Evolutionary conservation across 2,329 filamentous ascomycete species (phyloP).

Genomic region (Orbilia quercus): DNA sequence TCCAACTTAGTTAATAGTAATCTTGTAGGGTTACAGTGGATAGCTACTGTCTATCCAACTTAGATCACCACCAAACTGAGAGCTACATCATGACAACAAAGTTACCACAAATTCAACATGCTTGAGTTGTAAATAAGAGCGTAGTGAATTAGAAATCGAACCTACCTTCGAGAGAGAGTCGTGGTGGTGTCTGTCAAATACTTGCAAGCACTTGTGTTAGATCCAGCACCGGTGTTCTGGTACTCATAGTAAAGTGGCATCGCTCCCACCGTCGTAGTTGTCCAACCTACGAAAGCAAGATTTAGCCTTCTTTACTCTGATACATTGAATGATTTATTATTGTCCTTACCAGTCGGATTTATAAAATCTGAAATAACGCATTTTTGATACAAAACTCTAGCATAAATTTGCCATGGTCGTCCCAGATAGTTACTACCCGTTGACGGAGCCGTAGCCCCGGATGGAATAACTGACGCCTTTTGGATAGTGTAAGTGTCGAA

Average conservation of each 20-base stretch:
- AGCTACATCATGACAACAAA: too few species aligned
- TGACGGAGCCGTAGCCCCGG: slow-evolving; percentile 61
- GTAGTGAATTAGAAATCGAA: too few species aligned
- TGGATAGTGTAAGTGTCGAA: slow-evolving; percentile 68
- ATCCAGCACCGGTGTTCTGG: neutral
- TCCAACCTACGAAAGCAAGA: neutral
- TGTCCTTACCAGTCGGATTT: slow-evolving; percentile 70
- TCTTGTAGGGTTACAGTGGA: too few species aligned
- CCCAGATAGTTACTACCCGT: slow-evolving; percentile 67
- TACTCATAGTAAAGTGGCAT: slow-evolving; percentile 1
- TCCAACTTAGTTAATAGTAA: too few species aligned
- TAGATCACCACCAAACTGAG: too few species aligned
- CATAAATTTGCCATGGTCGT: slow-evolving; percentile 67
- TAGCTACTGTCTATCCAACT: too few species aligned
- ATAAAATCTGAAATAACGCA: slow-evolving; percentile 69
- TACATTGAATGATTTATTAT: neutral
- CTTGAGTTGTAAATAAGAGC: too few species aligned
- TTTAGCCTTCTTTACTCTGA: neutral
- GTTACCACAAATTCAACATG: too few species aligned
- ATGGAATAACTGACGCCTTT: slow-evolving; percentile 62
- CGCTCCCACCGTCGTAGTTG: neutral
- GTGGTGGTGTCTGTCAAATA: neutral
- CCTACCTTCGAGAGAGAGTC: slow-evolving; percentile 3
- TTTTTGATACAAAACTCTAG: slow-evolving; percentile 67
- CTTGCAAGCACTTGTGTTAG: slow-evolving; percentile 1